Evolutionary conservation across 306 rosid genomes (phyloP), one percentile per base, ranked within the genome.

Genomic region (Vachellia pachyceras): DNA sequence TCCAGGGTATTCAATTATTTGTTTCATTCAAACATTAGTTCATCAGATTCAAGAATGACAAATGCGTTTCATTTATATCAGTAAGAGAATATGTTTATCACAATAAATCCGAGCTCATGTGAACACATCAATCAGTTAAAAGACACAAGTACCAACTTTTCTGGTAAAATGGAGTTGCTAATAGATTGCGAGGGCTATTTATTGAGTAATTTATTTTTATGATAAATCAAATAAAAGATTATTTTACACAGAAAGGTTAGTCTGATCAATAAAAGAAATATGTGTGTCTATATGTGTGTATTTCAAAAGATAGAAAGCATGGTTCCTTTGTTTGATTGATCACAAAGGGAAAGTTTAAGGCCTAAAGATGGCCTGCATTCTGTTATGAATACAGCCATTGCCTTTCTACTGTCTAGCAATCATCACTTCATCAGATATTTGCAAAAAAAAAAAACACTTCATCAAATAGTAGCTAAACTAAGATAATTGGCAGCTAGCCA

Each of bases 351-450:
- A 65, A 65, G 40, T 76, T 76, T 40, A 40, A n/a, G 33, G 44
- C 67, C 37, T 80, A 40, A 47, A 69, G 29, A 39, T 41, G 63
- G 69, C 75, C 50, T 46, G 66, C 55, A 40, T 25, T 72, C 55
- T 29, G 75, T 63, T 76, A 66, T 14, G 29, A 70, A 74, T n/a
- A 64, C 61, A 65, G 41, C 18, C 13, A 6, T 55, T 50, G 37
- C 72, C 71, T 82, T 52, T 64, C 66, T 22, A 72, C 46, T 81
- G 36, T 64, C 72, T 22, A 54, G n/a, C 13, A 72, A 57, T 54
- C 60, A 37, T 2, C 33, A n/a, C 47, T 73, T 42, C 10, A 13
- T 78, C 72, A 52, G 33, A 29, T 29, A 29, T 29, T 29, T 29
- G 33, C 33, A 29, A 29, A 29, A 29, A 29, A n/a, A n/a, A n/a